Conservation (phyloP, 2,329 filamentous ascomycete species). For the Neoascochyta sp. region DNA sequence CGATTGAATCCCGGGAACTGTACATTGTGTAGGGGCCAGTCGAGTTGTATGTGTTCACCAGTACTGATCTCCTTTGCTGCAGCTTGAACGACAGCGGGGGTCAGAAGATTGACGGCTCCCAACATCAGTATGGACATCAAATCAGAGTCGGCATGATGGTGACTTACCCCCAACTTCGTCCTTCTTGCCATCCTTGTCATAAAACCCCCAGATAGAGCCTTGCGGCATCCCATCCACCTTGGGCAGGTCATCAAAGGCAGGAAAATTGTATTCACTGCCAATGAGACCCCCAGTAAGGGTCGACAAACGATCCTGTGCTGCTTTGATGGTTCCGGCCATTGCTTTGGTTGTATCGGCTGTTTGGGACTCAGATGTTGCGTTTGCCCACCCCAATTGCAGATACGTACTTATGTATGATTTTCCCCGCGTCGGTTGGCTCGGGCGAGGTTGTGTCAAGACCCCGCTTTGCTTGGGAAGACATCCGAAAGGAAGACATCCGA, state of each 20-base stretch:
- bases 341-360: no score
- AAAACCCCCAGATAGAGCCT: constrained; percentile 34
- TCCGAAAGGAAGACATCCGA: no score
- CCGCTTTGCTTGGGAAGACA: no score
- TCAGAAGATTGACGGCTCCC: constrained; percentile 44
- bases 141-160: no score
- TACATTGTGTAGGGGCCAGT: constrained; percentile 56
- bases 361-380: no score
- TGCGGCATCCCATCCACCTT: constrained; percentile 33
- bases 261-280: constrained; percentile 21
- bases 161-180: constrained; percentile 53
- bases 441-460: no score
- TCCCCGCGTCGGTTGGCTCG: no score
- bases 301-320: constrained; percentile 13
- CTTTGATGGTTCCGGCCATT: constrained; percentile 11
- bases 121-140: not conserved
- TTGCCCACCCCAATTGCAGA: no score
- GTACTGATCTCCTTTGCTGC: constrained; percentile 51
- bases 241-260: constrained; percentile 32
- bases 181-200: constrained; percentile 37
- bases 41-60: constrained; percentile 51
- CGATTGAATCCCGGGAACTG: constrained; percentile 55
- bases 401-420: no score
- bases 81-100: constrained; percentile 50
- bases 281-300: constrained; percentile 6